These are phyloP conservation scores for Podaxis sp. DNA, from an alignment of 768 basidiomycete species.

Conservation along the genomic window DNA sequence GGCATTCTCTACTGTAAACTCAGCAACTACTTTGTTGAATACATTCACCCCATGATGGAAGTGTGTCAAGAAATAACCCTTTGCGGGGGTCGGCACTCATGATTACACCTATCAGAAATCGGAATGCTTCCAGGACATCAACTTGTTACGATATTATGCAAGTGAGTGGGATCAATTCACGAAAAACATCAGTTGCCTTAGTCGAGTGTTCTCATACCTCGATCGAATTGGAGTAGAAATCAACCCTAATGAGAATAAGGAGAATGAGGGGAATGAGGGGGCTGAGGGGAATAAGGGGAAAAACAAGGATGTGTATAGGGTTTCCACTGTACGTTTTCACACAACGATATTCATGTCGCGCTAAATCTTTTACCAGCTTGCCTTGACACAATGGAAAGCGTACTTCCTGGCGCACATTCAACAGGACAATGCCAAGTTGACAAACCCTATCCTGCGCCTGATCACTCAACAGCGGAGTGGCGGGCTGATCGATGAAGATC, in stretches of 20 bases:
- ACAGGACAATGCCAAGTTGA: constrained; percentile 75
- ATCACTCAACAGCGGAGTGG: constrained; percentile 95
- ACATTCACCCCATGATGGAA: constrained; percentile 70
- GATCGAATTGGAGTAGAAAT: constrained; percentile 99
- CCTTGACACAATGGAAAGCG: constrained; percentile 93
- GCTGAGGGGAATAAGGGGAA: constrained; percentile 65
- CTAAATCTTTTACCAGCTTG: constrained; percentile 52
- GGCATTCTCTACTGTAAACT: constrained; percentile 88
- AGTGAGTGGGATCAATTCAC: constrained; percentile 96
- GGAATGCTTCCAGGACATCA: constrained; percentile 79
- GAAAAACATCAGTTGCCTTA: constrained; percentile 93
- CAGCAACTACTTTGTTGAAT: constrained; percentile 81
- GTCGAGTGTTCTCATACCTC: constrained; percentile 93
- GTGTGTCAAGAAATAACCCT: constrained; percentile 22
- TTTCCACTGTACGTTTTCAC: constrained; percentile 77
- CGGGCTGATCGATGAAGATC: constrained; percentile 89
- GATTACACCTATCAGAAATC: constrained; percentile 53
- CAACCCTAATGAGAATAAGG: constrained; percentile 92
- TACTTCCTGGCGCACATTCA: constrained; percentile 89
- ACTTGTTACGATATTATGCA: constrained; percentile 88
- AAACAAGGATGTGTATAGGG: constrained; percentile 91
- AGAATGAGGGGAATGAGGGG: too few species aligned
- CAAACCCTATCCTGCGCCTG: constrained; percentile 81
- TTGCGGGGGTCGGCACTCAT: constrained; percentile 15
- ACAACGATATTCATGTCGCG: background rate